Evolutionary conservation across 768 basidiomycete genomes (phyloP).

Genomic region (Neoboletus magnificus): DNA sequence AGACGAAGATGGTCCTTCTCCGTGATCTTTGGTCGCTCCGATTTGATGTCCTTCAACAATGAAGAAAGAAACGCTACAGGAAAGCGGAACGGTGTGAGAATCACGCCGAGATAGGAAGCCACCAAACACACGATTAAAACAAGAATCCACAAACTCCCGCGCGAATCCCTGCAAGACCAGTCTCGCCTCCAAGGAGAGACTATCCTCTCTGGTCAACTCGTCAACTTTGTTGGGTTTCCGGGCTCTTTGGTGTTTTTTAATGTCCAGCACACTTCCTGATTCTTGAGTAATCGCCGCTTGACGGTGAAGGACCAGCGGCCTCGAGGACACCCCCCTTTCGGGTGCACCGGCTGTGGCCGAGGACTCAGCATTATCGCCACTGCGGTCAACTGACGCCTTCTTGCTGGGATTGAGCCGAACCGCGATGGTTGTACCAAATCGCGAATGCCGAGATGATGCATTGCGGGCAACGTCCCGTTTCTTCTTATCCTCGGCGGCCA

Average conservation of each 20-base stretch:
- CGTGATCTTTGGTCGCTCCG: conserved; percentile 87
- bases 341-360: conserved; percentile 19
- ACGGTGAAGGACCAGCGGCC: conserved; percentile 76
- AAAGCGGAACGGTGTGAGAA: conserved; percentile 16
- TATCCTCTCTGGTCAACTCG: conserved; percentile 66
- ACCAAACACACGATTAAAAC: conserved; percentile 78
- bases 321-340: conserved; percentile 34
- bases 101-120: conserved; percentile 6
- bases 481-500: conserved; percentile 70
- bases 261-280: conserved; percentile 67
- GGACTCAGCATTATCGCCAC: conserved; percentile 24
- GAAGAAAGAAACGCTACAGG: conserved; percentile 78
- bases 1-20: conserved; percentile 92
- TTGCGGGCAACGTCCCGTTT: conserved; percentile 54
- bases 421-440: conserved; percentile 93
- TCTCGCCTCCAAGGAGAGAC: conserved; percentile 62
- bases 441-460: conserved; percentile 79
- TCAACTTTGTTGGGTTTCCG: conserved; percentile 63
- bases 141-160: conserved; percentile 69
- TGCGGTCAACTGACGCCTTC: conserved; percentile 24
- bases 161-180: conserved; percentile 66
- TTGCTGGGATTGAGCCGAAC: conserved; percentile 68
- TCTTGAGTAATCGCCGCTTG: conserved; percentile 75
- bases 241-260: conserved; percentile 56
- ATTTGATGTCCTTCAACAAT: conserved; percentile 89